These are phyloP conservation scores for Curvularia lunata DNA, from an alignment of 2,329 filamentous ascomycete genomes.

Conservation along the genomic window DNA sequence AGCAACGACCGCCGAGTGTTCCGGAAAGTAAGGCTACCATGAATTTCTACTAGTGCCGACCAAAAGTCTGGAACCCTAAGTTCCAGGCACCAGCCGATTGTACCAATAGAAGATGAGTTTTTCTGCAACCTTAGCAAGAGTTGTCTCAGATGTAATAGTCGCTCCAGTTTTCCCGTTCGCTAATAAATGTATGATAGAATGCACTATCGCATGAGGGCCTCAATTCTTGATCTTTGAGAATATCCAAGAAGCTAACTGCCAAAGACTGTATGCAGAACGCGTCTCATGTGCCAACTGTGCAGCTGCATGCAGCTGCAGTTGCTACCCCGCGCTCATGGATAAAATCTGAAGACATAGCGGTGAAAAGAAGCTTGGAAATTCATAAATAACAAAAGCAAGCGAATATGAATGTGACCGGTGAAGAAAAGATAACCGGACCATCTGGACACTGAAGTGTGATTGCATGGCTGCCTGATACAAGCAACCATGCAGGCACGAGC, in stretches of 20 bases:
- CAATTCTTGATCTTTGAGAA: not conserved
- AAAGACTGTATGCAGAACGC: not conserved
- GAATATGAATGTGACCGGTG: not conserved
- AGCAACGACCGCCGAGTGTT: not conserved
- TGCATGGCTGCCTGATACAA: not conserved
- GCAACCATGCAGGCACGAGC: not conserved
- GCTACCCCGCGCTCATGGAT: not conserved
- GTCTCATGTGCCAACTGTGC: not conserved
- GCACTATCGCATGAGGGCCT: not conserved
- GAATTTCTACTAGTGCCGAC: not conserved
- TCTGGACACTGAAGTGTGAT: not conserved
- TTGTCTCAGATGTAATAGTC: not conserved
- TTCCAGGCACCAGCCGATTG: too few species aligned
- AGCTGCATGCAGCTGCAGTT: not conserved
- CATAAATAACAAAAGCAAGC: not conserved
- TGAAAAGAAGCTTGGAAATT: not conserved
- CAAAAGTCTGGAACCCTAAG: too few species aligned
- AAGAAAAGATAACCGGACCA: not conserved
- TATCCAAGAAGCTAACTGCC: not conserved
- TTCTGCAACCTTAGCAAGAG: not conserved
- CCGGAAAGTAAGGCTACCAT: not conserved
- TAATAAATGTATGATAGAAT: not conserved
- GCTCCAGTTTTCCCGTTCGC: not conserved
- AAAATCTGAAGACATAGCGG: not conserved
- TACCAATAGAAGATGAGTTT: not conserved